Percentiles rank a stretch among this genome's conserved stretches.
These are phyloP conservation scores for Coemansia sp. DNA, from an alignment of 192 early-diverging fungal genomes.

Conservation along the genomic window DNA sequence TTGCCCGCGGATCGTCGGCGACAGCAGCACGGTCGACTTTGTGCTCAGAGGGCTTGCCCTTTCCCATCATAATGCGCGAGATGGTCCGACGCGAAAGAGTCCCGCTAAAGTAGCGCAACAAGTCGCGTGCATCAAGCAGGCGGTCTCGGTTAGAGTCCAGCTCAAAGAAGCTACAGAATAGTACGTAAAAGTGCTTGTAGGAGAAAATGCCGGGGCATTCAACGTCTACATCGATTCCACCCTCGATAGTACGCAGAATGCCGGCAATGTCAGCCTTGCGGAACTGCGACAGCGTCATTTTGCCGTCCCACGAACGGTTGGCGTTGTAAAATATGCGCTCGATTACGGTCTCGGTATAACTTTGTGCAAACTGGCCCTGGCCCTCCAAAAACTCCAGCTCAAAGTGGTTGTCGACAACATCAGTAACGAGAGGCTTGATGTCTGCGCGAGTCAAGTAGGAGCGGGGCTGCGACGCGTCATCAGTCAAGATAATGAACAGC, in stretches of 20 bases:
- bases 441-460: slow-evolving; percentile 61
- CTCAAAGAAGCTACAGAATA: slow-evolving; percentile 97
- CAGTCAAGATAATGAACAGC: slow-evolving; percentile 61
- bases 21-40: neutral
- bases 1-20: slow-evolving; percentile 14
- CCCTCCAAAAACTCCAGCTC: slow-evolving; percentile 82
- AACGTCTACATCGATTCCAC: slow-evolving; percentile 63
- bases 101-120: slow-evolving; percentile 71
- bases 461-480: slow-evolving; percentile 41
- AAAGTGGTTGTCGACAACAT: slow-evolving; percentile 84
- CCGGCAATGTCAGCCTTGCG: slow-evolving; percentile 63
- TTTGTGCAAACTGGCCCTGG: slow-evolving; percentile 79
- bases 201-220: slow-evolving; percentile 85
- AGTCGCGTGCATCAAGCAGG: slow-evolving; percentile 65
- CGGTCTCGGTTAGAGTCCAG: slow-evolving; percentile 89
- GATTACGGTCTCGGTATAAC: slow-evolving; percentile 91
- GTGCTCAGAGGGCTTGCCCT: slow-evolving; percentile 47
- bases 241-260: slow-evolving; percentile 64
- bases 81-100: slow-evolving; percentile 70
- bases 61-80: slow-evolving; percentile 74
- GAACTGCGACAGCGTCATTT: slow-evolving; percentile 78
- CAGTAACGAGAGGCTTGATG: slow-evolving; percentile 69
- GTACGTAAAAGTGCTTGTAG: slow-evolving; percentile 97
- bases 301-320: slow-evolving; percentile 63
- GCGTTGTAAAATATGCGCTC: slow-evolving; percentile 83